Evolutionary conservation across 2,329 filamentous ascomycete genomes (phyloP).

Genomic region (Xylariaceae sp.): DNA sequence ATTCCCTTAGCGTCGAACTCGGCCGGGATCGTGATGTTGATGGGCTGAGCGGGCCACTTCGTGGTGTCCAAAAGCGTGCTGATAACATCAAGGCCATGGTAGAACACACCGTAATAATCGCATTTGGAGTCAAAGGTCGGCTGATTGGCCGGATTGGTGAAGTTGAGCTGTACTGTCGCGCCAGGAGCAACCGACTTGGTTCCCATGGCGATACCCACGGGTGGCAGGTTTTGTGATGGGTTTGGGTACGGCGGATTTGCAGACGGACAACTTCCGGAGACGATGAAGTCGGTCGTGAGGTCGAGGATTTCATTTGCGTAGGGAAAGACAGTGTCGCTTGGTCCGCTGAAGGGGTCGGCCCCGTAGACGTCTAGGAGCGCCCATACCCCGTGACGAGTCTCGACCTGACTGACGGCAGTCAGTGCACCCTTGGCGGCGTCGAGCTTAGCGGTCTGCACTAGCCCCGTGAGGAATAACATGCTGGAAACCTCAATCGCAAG

Average conservation of each 20-base stretch:
- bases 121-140: constrained; percentile 22
- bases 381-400: constrained; percentile 40
- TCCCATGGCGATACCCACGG: constrained; percentile 24
- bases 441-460: constrained; percentile 32
- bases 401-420: constrained; percentile 33
- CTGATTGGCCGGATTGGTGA: constrained; percentile 27
- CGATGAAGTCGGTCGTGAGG: constrained; percentile 29
- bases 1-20: constrained; percentile 36
- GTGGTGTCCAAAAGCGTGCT: constrained; percentile 34
- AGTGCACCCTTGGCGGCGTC: constrained; percentile 34
- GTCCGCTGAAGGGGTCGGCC: constrained; percentile 37
- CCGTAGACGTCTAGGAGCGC: constrained; percentile 39
- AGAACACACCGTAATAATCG: constrained; percentile 39
- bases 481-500: constrained; percentile 35
- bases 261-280: constrained; percentile 29
- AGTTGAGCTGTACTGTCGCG: constrained; percentile 30
- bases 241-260: constrained; percentile 36
- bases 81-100: constrained; percentile 35
- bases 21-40: constrained; percentile 33
- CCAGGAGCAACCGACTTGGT: constrained; percentile 30
- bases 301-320: constrained; percentile 41
- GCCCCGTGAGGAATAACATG: constrained; percentile 38
- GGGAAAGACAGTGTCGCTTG: constrained; percentile 38
- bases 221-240: constrained; percentile 34
- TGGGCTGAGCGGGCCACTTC: constrained; percentile 19